A percentile compares a stretch with the other conserved stretches of the same genome.
phyloP scores from a whole-genome alignment of 1,139 yeast genomes.

The Magnusiomyces suaveolens region DNA sequence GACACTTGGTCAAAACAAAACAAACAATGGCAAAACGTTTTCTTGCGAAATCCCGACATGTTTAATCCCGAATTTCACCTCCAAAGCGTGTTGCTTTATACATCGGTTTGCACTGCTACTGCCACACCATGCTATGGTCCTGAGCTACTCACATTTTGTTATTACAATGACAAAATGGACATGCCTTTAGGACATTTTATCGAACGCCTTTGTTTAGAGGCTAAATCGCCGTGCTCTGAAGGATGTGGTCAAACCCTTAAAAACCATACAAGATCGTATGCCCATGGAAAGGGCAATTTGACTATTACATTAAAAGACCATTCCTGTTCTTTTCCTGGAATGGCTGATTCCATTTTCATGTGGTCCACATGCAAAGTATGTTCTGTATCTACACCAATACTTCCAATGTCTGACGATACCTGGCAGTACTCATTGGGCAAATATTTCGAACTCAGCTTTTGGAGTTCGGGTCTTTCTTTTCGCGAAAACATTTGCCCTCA shows the following conservation, averaged over 20 bases:
- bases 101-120: conserved; percentile 72
- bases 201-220: conserved; percentile 68
- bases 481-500: conserved; percentile 60
- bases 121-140: conserved; percentile 95
- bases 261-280: conserved; percentile 80
- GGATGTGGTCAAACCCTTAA: conserved; percentile 64
- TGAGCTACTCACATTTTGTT: conserved; percentile 68
- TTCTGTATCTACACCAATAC: conserved; percentile 61
- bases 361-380: conserved; percentile 92
- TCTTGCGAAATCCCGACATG: conserved; percentile 41
- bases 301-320: conserved; percentile 64
- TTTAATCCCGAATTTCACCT: conserved; percentile 68
- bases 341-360: conserved; percentile 63
- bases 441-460: conserved; percentile 74
- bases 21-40: conserved; percentile 56
- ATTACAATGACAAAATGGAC: conserved; percentile 74
- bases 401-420: conserved; percentile 80
- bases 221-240: conserved; percentile 58
- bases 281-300: conserved; percentile 76
- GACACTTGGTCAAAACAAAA: conserved; percentile 29
- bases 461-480: conserved; percentile 45
- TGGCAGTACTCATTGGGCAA: conserved; percentile 92
- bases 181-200: conserved; percentile 82
- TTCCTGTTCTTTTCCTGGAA: conserved; percentile 47
- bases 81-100: conserved; percentile 64